A percentile compares a stretch with the other conserved stretches of the same genome.
Evolutionary conservation across 2,329 filamentous ascomycete genomes (phyloP).

Genomic region (Macrophomina phaseolina): DNA sequence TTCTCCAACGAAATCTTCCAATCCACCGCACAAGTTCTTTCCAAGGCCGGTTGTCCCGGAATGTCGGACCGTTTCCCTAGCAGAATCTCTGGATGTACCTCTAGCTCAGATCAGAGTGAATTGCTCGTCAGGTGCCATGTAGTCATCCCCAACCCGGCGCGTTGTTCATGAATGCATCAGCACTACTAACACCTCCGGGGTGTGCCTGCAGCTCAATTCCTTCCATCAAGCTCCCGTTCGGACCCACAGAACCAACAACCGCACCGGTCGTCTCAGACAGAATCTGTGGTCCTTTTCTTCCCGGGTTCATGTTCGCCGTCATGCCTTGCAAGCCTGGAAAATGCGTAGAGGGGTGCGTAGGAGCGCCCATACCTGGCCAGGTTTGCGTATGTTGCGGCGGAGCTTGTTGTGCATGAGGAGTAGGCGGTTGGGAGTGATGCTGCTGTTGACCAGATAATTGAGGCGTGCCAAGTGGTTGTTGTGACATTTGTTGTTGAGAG

Average conservation of each 20-base stretch:
- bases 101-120: neutral
- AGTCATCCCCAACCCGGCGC: constrained; percentile 21
- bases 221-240: constrained; percentile 17
- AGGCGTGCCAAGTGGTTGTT: constrained; percentile 20
- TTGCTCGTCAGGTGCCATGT: constrained; percentile 8
- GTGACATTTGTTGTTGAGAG: constrained; percentile 24
- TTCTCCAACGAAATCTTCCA: too few species aligned
- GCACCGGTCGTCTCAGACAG: constrained; percentile 8
- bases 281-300: constrained; percentile 18
- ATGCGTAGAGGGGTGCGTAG: constrained; percentile 14
- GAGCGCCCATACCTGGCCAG: constrained; percentile 19
- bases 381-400: constrained; percentile 14
- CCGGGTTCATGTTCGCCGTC: constrained; percentile 1
- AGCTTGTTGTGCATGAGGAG: constrained; percentile 10
- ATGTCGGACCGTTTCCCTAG: neutral
- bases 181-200: neutral
- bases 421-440: constrained; percentile 22
- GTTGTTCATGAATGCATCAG: constrained; percentile 22
- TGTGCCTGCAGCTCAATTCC: constrained; percentile 25
- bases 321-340: constrained; percentile 20
- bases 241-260: constrained; percentile 14
- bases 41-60: too few species aligned
- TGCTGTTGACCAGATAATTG: constrained; percentile 16
- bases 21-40: too few species aligned
- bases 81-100: neutral